Percentiles rank a stretch among this genome's conserved stretches.
Evolutionary conservation across 78 protist species (phyloP).

Genomic region (Neovahlkampfia damariscottae): DNA sequence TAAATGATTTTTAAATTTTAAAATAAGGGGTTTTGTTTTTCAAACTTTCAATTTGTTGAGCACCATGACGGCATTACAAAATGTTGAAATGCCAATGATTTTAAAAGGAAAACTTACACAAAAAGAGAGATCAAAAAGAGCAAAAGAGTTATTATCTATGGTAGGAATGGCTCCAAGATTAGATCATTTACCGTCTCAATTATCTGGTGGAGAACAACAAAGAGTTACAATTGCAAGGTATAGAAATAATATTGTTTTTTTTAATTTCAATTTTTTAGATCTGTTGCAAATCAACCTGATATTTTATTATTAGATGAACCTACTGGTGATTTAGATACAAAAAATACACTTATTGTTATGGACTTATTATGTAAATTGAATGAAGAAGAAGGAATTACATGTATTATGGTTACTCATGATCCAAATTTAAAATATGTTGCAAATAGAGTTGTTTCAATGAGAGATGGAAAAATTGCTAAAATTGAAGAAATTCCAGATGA

Average conservation of each 20-base stretch:
- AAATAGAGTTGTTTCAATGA: conserved; percentile 70
- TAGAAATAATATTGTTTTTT: too few relatives aligned
- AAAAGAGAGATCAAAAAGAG: background rate
- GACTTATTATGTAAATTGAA: conserved; percentile 66
- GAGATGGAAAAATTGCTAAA: conserved; percentile 69
- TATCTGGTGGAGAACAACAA: conserved; percentile 93
- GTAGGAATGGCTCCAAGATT: conserved; percentile 70
- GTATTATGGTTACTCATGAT: conserved; percentile 94
- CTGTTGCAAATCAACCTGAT: conserved; percentile 78
- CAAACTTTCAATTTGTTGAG: conserved; percentile 88
- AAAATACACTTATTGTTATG: conserved; percentile 74
- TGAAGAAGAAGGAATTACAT: conserved; percentile 59
- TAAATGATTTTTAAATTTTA: too few relatives aligned
- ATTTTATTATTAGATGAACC: conserved; percentile 88
- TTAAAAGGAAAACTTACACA: conserved; percentile 53
- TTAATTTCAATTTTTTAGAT: too few relatives aligned
- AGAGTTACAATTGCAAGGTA: conserved; percentile 84
- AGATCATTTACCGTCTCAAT: conserved; percentile 71
- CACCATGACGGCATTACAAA: conserved; percentile 78
- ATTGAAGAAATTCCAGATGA: conserved; percentile 9
- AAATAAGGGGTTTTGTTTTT: conserved; percentile 86
- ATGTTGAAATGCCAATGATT: conserved; percentile 89
- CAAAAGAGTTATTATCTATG: conserved; percentile 16
- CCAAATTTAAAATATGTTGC: conserved; percentile 69
- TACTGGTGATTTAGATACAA: conserved; percentile 85